phyloP scores from a whole-genome alignment of 2,329 filamentous ascomycete genomes.

The Bipolaris cookei region DNA sequence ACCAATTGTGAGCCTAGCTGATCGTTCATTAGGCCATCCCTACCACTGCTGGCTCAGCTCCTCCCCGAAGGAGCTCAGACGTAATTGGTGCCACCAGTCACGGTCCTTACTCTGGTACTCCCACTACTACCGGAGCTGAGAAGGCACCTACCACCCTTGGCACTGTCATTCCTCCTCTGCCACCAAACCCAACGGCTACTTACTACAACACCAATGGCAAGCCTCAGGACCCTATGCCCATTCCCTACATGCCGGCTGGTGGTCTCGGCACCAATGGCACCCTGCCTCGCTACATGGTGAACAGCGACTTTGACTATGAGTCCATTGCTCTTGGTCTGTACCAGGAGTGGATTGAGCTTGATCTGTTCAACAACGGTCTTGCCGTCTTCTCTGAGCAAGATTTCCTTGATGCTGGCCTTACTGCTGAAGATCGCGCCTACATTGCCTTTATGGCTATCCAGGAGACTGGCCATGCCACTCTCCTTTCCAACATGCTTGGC shows the following conservation, averaged over 20 bases:
- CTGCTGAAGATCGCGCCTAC: constrained; percentile 70
- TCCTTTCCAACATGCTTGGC: constrained; percentile 80
- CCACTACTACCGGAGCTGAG: constrained; percentile 73
- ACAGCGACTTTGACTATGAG: constrained; percentile 84
- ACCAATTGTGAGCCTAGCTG: not conserved
- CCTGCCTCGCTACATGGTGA: constrained; percentile 74
- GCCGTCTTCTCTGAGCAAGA: constrained; percentile 71
- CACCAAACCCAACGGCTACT: constrained; percentile 66
- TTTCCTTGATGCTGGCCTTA: constrained; percentile 72
- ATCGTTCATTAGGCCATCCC: constrained; percentile 22
- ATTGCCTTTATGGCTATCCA: constrained; percentile 80
- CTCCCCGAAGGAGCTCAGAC: constrained; percentile 56
- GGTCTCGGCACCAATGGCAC: constrained; percentile 81
- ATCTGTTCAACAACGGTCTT: constrained; percentile 79
- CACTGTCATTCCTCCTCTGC: constrained; percentile 63
- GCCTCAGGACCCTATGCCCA: constrained; percentile 70
- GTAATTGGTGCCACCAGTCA: constrained; percentile 69
- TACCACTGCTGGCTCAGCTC: constrained; percentile 43
- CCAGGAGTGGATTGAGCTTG: constrained; percentile 84
- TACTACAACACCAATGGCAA: constrained; percentile 75
- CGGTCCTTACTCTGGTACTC: constrained; percentile 69
- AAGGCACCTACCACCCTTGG: constrained; percentile 62
- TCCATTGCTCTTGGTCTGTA: constrained; percentile 77
- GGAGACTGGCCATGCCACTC: constrained; percentile 77
- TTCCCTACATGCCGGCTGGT: constrained; percentile 72